Evolutionary conservation across 2,329 filamentous ascomycete species (phyloP).

Genomic region (Fusarium continuum): DNA sequence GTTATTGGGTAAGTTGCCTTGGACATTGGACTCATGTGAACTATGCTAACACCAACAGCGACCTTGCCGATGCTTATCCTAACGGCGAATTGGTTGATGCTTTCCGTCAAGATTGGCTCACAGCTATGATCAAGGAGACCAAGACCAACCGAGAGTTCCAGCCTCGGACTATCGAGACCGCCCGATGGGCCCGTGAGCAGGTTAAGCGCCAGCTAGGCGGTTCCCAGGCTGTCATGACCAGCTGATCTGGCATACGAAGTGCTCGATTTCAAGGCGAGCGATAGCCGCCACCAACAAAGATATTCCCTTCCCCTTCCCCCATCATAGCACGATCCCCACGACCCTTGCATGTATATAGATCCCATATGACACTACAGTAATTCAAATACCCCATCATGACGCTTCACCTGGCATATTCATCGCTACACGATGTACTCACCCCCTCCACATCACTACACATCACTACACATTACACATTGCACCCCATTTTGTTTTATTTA

Average conservation of each 20-base stretch:
- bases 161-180: slow-evolving; percentile 87
- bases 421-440: slow-evolving; percentile 39
- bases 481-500: slow-evolving; percentile 41
- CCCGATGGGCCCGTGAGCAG: slow-evolving; percentile 96
- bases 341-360: slow-evolving; percentile 53
- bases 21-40: background rate
- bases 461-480: slow-evolving; percentile 41
- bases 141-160: slow-evolving; percentile 89
- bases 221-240: slow-evolving; percentile 59
- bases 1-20: slow-evolving; percentile 81
- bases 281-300: slow-evolving; percentile 17
- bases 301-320: slow-evolving; percentile 34
- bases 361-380: slow-evolving; percentile 50
- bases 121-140: slow-evolving; percentile 88
- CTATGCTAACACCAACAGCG: slow-evolving; percentile 61
- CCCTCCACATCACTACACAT: slow-evolving; percentile 24
- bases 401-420: slow-evolving; percentile 44
- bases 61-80: slow-evolving; percentile 93
- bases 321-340: slow-evolving; percentile 51
- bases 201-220: slow-evolving; percentile 87
- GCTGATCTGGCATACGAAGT: slow-evolving; percentile 43
- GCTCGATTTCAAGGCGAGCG: background rate
- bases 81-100: slow-evolving; percentile 84
- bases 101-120: slow-evolving; percentile 93
- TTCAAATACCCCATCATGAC: slow-evolving; percentile 52